phyloP scores from a whole-genome alignment of 768 basidiomycete genomes.

The Tylopilus felleus region DNA sequence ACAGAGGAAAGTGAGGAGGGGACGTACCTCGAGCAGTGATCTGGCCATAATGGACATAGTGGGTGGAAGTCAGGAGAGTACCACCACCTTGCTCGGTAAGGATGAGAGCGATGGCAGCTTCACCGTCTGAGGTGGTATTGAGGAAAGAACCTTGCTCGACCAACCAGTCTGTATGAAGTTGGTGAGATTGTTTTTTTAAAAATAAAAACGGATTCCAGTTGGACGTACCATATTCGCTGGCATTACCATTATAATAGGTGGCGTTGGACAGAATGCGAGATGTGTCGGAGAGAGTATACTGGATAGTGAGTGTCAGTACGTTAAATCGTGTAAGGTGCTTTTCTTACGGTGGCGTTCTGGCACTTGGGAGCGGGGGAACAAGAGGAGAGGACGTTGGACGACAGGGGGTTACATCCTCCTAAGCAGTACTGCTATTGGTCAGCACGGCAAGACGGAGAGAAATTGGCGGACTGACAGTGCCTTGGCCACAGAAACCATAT shows the following conservation, averaged over 20 bases:
- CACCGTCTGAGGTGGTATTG: conserved; percentile 55
- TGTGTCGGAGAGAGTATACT: conserved; percentile 65
- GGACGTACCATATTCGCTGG: conserved; percentile 55
- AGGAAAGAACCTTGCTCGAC: conserved; percentile 64
- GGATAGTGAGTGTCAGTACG: not conserved
- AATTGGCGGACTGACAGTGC: conserved; percentile 30
- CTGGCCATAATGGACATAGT: conserved; percentile 78
- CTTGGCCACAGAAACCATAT: conserved; percentile 53
- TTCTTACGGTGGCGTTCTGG: conserved; percentile 52
- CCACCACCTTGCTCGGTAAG: conserved; percentile 73
- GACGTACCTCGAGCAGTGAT: conserved; percentile 59
- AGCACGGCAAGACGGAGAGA: conserved; percentile 1
- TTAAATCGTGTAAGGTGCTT: not conserved
- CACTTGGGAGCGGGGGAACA: conserved; percentile 75
- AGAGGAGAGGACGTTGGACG: conserved; percentile 59
- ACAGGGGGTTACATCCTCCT: conserved; percentile 82
- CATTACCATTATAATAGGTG: conserved; percentile 71
- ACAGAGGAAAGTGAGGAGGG: not conserved
- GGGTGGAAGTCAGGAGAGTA: conserved; percentile 73
- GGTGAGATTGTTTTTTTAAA: not conserved
- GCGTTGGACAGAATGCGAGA: conserved; percentile 64
- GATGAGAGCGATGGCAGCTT: conserved; percentile 61
- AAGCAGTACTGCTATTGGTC: conserved; percentile 59
- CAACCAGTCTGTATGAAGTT: conserved; percentile 54
- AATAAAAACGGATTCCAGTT: not conserved